Base-by-base conservation (phyloP, 2,329 filamentous ascomycete genomes). In the Venturia asperata region DNA sequence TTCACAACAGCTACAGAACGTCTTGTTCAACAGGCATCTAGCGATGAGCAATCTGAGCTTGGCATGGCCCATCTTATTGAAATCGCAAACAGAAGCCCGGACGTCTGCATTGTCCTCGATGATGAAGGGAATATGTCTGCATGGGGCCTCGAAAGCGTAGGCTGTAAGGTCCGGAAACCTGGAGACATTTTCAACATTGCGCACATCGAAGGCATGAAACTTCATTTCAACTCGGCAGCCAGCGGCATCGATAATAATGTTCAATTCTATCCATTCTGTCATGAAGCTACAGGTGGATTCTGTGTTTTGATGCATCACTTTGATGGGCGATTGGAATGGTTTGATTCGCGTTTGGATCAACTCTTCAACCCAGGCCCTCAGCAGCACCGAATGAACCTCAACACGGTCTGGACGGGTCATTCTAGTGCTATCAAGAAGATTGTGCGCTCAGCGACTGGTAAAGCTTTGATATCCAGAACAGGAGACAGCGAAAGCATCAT, bases 61-160 rank as follows among this genome's bases (percentile, higher is more conserved):
- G 88, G 90, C 6, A 79, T 97, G 62, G 88, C 94, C 70, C 91
- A 96, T 72, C 79, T 97, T 5, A 88, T 96, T 55, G 89, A 92
- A 69, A 83, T 97, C 69, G 91, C 91, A 11, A 94, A 93, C 67
- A 87, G 88, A 63, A 89, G 84, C 65, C 91, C 92, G 0, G 94
- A 99, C 73, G 85, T 99, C 2, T 94, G 92, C 69, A 82, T 97
- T 30, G 86, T 93, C 10, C 80, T 96, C 61, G 91, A 97, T 75
- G 87, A 87, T n/a, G 80, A 83, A 61, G 93, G 93, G 0, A 87
- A 87, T 69, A 91, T 97, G 88, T 92, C 90, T 49, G 91, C 91
- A 0, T 97, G 93, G 90, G 93, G 91, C 0, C 78, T 99, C 65
- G 92, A 97, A 74, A 92, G 93, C 71, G 84, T 96, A 24, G 88